A percentile compares a stretch with the other conserved stretches of the same genome.
Evolutionary conservation across 805 yeast genomes (phyloP).

Genomic region (Brettanomyces naardenensis): DNA sequence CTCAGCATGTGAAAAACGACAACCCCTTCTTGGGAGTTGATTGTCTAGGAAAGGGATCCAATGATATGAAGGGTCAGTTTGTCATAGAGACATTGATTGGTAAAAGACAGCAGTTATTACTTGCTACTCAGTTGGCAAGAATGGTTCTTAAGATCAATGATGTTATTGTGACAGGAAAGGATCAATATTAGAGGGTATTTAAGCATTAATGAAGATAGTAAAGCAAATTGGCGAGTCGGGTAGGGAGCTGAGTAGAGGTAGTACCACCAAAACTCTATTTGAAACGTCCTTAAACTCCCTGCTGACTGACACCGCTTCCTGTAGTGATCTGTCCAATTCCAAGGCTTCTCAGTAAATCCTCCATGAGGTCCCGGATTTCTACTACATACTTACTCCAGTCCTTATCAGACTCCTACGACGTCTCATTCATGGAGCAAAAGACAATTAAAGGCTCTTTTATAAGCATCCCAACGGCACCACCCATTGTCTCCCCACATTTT

Average conservation of each 20-base stretch:
- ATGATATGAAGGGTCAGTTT: slow-evolving; percentile 89
- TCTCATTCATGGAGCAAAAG: no score
- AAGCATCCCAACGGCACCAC: no score
- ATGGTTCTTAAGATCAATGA: slow-evolving; percentile 97
- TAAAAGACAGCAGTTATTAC: slow-evolving; percentile 87
- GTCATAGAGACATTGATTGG: slow-evolving; percentile 97
- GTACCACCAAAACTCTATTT: no score
- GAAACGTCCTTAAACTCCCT: slow-evolving; percentile 10
- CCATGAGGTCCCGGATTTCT: slow-evolving; percentile 5
- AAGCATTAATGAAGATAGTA: background rate
- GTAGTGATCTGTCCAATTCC: slow-evolving; percentile 9
- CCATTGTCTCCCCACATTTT: no score
- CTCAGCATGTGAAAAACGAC: slow-evolving; percentile 72
- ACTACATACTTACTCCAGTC: background rate
- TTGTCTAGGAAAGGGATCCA: slow-evolving; percentile 80
- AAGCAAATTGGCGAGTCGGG: no score
- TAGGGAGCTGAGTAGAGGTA: no score
- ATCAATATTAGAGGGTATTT: slow-evolving; percentile 17
- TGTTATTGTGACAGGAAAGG: slow-evolving; percentile 62
- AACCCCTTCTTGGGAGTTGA: slow-evolving; percentile 82
- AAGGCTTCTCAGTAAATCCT: slow-evolving; percentile 8
- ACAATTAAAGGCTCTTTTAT: no score
- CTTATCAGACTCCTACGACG: background rate
- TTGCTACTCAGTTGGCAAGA: slow-evolving; percentile 96
- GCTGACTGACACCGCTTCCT: slow-evolving; percentile 6